A percentile compares a stretch with the other conserved stretches of the same genome.
These are phyloP conservation scores for Arthroderma sp. DNA, from an alignment of 2,329 filamentous ascomycete species.

Conservation along the genomic window DNA sequence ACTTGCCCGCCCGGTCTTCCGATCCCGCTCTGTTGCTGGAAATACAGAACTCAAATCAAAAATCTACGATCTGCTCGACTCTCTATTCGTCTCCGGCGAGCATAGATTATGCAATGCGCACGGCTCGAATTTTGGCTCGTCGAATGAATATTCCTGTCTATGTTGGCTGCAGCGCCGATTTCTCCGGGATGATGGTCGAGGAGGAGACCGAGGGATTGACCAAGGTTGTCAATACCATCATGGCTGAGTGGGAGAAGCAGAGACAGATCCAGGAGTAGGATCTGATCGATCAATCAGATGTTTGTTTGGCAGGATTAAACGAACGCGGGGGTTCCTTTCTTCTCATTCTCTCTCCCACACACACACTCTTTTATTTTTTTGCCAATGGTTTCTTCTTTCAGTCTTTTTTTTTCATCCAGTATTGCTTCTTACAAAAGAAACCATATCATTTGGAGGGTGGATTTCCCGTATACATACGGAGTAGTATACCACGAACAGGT, in stretches of 20 bases:
- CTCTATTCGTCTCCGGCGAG: conserved; percentile 62
- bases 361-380: no score
- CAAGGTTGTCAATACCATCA: conserved; percentile 58
- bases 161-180: conserved; percentile 75
- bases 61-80: conserved; percentile 57
- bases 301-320: background rate
- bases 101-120: conserved; percentile 72
- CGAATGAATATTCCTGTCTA: conserved; percentile 67
- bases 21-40: background rate
- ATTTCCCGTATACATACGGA: background rate
- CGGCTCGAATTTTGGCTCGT: conserved; percentile 72
- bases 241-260: conserved; percentile 35
- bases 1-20: background rate
- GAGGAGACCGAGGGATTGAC: conserved; percentile 89
- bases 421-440: background rate
- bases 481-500: background rate
- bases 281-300: background rate
- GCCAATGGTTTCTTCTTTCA: background rate
- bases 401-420: background rate
- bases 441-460: no score
- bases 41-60: conserved; percentile 32
- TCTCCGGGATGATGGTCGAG: conserved; percentile 69
- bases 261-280: background rate
- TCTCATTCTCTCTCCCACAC: background rate
- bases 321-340: background rate